Percentiles rank a stretch among this genome's conserved stretches.
These are phyloP conservation scores for Claviceps monticola DNA, from an alignment of 2,329 filamentous ascomycete species.

Conservation along the genomic window DNA sequence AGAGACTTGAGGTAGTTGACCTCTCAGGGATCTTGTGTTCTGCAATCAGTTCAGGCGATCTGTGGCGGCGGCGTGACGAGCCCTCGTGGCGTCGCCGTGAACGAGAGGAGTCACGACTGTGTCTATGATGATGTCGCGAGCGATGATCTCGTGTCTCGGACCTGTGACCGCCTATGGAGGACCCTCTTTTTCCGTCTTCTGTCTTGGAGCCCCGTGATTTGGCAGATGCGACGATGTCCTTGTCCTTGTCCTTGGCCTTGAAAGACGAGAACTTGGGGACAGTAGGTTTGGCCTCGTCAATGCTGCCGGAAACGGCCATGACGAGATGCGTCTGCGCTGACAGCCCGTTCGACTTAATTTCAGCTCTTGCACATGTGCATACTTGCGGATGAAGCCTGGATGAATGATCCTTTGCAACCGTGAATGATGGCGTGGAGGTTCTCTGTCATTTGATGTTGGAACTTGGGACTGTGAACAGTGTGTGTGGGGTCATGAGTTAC, in stretches of 20 bases:
- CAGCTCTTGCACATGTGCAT: not conserved
- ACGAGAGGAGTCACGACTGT: not conserved
- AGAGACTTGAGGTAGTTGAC: slow-evolving; percentile 21
- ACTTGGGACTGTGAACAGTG: too few relatives aligned
- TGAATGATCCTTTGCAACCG: too few relatives aligned
- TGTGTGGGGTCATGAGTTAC: too few relatives aligned
- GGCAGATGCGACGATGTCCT: slow-evolving; percentile 21
- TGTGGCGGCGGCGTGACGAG: not conserved
- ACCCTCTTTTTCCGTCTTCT: slow-evolving; percentile 9
- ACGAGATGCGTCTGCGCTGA: not conserved
- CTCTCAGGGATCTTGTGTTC: not conserved
- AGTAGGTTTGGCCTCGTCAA: slow-evolving; percentile 11
- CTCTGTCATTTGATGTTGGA: too few relatives aligned
- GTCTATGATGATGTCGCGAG: not conserved
- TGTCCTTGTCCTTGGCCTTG: slow-evolving; percentile 30
- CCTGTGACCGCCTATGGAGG: slow-evolving; percentile 1
- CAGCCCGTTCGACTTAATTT: not conserved
- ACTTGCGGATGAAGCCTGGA: not conserved
- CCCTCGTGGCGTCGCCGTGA: not conserved
- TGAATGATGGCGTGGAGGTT: too few relatives aligned
- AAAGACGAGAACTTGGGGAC: slow-evolving; percentile 64
- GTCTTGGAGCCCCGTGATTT: slow-evolving; percentile 6
- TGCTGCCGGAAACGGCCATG: slow-evolving; percentile 14
- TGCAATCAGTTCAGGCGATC: not conserved
- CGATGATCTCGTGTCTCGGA: slow-evolving; percentile 6